Conservation (phyloP, 2,329 filamentous ascomycete genomes). For the Scytalidium lignicola region DNA sequence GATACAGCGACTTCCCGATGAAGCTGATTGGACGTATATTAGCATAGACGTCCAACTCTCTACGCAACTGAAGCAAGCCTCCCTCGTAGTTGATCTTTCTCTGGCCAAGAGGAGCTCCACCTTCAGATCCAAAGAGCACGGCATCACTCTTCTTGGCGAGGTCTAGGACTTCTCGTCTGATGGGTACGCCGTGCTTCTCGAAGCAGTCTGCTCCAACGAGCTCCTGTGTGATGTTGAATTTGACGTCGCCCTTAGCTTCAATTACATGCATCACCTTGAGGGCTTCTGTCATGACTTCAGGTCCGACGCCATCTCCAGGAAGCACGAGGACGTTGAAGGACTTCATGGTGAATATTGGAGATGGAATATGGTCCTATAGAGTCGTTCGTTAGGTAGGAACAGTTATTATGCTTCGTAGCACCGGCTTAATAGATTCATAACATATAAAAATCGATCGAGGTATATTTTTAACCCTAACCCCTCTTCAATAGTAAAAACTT, state of each 20-base stretch:
- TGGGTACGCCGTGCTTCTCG: conserved; percentile 66
- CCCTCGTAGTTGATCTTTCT: conserved; percentile 82
- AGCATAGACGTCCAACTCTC: conserved; percentile 84
- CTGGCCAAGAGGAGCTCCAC: conserved; percentile 79
- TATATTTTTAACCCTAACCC: too few relatives aligned
- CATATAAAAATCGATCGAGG: too few relatives aligned
- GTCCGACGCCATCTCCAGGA: conserved; percentile 41
- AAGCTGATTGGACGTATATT: conserved; percentile 81
- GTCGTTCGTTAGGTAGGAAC: too few relatives aligned
- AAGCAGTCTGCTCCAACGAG: conserved; percentile 57
- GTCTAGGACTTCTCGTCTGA: conserved; percentile 75
- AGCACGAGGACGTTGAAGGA: conserved; percentile 33
- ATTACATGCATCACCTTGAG: conserved; percentile 41
- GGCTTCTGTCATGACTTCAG: conserved; percentile 41
- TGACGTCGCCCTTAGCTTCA: neutral
- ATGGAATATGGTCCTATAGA: too few relatives aligned
- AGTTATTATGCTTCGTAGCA: too few relatives aligned
- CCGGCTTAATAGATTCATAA: too few relatives aligned
- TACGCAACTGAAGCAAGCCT: conserved; percentile 80
- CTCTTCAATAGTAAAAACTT: too few relatives aligned
- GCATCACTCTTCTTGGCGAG: conserved; percentile 80
- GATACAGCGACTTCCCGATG: conserved; percentile 68
- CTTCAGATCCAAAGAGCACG: conserved; percentile 83
- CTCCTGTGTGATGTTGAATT: neutral
- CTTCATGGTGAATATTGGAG: too few relatives aligned